A percentile compares a stretch with the other conserved stretches of the same genome.
Conservation (phyloP, 495 filamentous ascomycete genomes). For the Penicillium cinerascens region DNA sequence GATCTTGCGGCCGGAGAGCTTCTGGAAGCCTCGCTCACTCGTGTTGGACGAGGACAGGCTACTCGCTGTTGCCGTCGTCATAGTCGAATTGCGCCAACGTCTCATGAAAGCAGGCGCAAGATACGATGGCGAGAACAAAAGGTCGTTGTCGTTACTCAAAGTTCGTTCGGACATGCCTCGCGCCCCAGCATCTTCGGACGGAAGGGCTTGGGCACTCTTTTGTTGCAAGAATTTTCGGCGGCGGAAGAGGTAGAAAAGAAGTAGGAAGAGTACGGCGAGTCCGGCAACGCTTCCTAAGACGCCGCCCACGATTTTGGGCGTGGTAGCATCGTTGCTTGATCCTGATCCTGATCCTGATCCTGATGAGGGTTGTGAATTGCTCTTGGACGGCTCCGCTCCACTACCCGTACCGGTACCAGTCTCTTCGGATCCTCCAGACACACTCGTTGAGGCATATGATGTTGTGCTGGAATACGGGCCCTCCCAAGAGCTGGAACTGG, state of each 20-base stretch:
- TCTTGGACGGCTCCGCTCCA: conserved; percentile 18
- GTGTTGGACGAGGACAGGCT: conserved; percentile 26
- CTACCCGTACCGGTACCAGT: conserved; percentile 10
- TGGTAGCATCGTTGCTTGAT: conserved; percentile 20
- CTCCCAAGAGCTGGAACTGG: background rate
- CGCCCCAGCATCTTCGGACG: conserved; percentile 22
- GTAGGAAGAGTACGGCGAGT: conserved; percentile 52
- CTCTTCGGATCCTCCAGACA: conserved; percentile 2
- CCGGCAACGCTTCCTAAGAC: conserved; percentile 66
- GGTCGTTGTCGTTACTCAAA: conserved; percentile 53
- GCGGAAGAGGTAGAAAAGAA: conserved; percentile 52
- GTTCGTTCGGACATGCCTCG: conserved; percentile 48
- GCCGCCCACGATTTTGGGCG: conserved; percentile 54
- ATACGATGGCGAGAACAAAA: conserved; percentile 53
- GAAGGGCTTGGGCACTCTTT: conserved; percentile 22
- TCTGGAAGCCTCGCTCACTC: conserved; percentile 55
- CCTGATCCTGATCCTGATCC: conserved; percentile 14
- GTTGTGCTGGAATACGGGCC: background rate
- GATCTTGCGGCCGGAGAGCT: conserved; percentile 70
- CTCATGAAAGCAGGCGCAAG: conserved; percentile 46
- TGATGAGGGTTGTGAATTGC: conserved; percentile 11
- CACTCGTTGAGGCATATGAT: conserved; percentile 6
- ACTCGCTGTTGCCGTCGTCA: conserved; percentile 45
- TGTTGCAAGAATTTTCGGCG: conserved; percentile 40
- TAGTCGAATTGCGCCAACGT: conserved; percentile 36